Evolutionary conservation across 2,329 filamentous ascomycete species (phyloP), one percentile per base, ranked within the genome.

Genomic region (Lojkania enalia): DNA sequence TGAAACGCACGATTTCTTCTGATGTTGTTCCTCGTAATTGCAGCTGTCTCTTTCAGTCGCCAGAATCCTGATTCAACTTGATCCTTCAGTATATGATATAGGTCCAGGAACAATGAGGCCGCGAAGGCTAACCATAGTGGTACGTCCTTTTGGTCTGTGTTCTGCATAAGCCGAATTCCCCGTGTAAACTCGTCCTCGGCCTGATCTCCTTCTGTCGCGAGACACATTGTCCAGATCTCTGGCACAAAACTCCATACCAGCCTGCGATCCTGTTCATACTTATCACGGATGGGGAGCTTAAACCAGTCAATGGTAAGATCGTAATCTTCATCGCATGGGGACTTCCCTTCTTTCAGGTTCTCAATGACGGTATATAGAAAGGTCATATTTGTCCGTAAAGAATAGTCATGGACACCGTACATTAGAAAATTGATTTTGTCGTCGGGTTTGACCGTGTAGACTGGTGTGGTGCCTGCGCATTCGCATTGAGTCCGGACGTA

Each of bases 181-280:
- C 45, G 20, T 20, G 57, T 69, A 11, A 71, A 51, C 32, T 59
- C 56, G 39, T 71, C 69, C 31, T 53, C 42, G 1, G 51, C 51
- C 23, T 57, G 66, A 33, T 63, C 42, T 0, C 31, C 11, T 20
- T 54, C 39, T 1, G 43, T 48, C n/a, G 51, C 52, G 3, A 41
- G 39, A 29, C 54, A 46, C 15, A 62, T 5, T 35, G 61, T 39
- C 43, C 42, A 55, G 48, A 68, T 64, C n/a, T 68, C 63, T 1
- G 61, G 54, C 3, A 71, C 50, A 27, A 65, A 48, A 20, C 55
- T 44, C 9, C 64, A 42, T 15, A 71, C 44, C 13, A 71, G 48
- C 25, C 63, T 59, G 35, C 64, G 66, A 48, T 71, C 66, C 52
- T 71, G 66, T 3, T 60, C 48, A 42, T 65, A 69, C 46, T 67